Base-by-base conservation (phyloP, 495 filamentous ascomycete species). In the Tuber brumale region DNA sequence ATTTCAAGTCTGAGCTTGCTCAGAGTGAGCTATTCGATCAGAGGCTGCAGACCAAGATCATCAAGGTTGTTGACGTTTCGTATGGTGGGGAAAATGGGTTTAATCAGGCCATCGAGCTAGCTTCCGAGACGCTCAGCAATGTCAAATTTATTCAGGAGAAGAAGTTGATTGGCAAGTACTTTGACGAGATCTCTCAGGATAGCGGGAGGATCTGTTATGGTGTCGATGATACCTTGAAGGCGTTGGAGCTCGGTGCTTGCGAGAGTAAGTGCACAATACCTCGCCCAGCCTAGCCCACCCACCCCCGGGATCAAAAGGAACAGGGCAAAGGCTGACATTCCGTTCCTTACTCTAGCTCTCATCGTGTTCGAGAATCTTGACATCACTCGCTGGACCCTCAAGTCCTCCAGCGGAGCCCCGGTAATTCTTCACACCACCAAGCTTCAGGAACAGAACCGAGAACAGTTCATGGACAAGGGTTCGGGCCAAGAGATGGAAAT, bases 71-170 rank as follows among this genome's bases (percentile, higher is more conserved):
- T 41, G 95, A 99, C 82, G 96, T 99, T 39, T 97, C 95, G 19
- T 98, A 99, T 82, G 95, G 95, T 83, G 95, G 95, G 78, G 96
- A 99, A 86, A 97, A 97, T 87, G 95, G 95, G 27, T 99, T 99
- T 88, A 99, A 98, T 87, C 96, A 99, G 86, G 95, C 95, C 73
- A 99, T 99, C 78, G 95, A 98, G 83, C 85, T 99, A 80, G 90
- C 95, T 43, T 87, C 93, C 19, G 96, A 99, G 87, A 98, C 95
- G n/a, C 88, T 99, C 70, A 91, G 94, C 85, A 98, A 97, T 81
- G 95, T 99, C 87, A 99, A 99, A 85, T 99, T 99, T 85, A 97
- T 99, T 84, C 95, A 99, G 85, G 95, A 99, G 89, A 99, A 99
- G 92, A 97, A 97, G 87, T 89, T 99, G 72, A 99, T 99, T 83